These are phyloP conservation scores for Eurotiales sp. DNA, from an alignment of 2,329 filamentous ascomycete genomes.

Conservation along the genomic window DNA sequence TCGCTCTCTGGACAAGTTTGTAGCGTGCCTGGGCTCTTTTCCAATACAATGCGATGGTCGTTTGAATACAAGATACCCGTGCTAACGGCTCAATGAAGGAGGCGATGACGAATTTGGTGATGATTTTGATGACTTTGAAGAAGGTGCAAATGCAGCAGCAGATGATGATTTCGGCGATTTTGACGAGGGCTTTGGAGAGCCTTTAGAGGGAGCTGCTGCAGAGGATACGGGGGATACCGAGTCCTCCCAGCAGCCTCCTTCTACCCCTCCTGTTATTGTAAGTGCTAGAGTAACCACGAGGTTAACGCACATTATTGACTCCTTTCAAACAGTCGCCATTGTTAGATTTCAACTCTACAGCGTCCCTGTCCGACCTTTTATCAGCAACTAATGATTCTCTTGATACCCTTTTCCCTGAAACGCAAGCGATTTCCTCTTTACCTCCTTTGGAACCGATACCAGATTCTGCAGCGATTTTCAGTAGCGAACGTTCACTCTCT, in stretches of 20 bases:
- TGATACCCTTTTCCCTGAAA: conserved; percentile 42
- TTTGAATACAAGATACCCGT: conserved; percentile 17
- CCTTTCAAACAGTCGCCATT: conserved; percentile 30
- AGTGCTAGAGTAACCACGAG: conserved; percentile 24
- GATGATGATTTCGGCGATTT: conserved; percentile 63
- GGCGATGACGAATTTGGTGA: conserved; percentile 66
- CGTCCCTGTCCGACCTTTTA: conserved; percentile 41
- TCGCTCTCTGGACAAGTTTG: conserved; percentile 37
- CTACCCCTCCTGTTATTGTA: conserved; percentile 41
- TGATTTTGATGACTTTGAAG: conserved; percentile 52
- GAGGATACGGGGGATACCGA: background rate
- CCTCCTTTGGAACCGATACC: conserved; percentile 38
- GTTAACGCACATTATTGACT: background rate
- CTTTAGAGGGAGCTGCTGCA: conserved; percentile 26
- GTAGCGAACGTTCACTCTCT: conserved; percentile 80
- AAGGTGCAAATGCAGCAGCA: conserved; percentile 46
- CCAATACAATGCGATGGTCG: conserved; percentile 4
- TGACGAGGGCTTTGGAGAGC: conserved; percentile 61
- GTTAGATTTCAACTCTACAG: conserved; percentile 54
- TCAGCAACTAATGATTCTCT: conserved; percentile 37
- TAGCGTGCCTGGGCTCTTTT: conserved; percentile 19
- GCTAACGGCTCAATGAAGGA: conserved; percentile 47
- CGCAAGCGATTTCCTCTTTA: conserved; percentile 33
- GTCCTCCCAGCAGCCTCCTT: conserved; percentile 23
- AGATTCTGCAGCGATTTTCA: conserved; percentile 60